These are phyloP conservation scores for Myxozyma mucilagina DNA, from an alignment of 805 yeast species.

Conservation along the genomic window DNA sequence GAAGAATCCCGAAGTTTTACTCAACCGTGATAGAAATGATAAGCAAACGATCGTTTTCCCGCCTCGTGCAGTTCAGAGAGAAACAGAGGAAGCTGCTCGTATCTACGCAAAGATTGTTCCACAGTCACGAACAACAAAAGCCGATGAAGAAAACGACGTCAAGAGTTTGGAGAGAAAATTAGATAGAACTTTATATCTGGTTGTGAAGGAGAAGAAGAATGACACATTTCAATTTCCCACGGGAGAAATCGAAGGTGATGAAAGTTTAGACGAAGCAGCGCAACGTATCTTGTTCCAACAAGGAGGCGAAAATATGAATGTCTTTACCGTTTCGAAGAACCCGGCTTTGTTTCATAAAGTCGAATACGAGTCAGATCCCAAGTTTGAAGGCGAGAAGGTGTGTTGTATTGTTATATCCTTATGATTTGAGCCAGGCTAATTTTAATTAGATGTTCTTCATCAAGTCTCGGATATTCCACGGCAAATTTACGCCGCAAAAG, in stretches of 20 bases:
- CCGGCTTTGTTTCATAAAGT: slow-evolving; percentile 73
- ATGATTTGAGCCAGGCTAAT: background rate
- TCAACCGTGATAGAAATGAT: slow-evolving; percentile 78
- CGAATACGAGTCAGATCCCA: slow-evolving; percentile 27
- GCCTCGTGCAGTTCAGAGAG: slow-evolving; percentile 47
- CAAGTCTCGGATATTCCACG: slow-evolving; percentile 86
- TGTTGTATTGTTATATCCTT: background rate
- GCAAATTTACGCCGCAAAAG: slow-evolving; percentile 57
- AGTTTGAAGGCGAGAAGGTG: slow-evolving; percentile 19
- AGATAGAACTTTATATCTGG: slow-evolving; percentile 74
- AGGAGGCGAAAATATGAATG: slow-evolving; percentile 77
- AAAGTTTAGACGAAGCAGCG: slow-evolving; percentile 69
- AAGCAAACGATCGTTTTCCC: slow-evolving; percentile 82
- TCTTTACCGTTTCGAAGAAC: slow-evolving; percentile 87
- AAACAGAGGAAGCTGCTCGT: slow-evolving; percentile 43
- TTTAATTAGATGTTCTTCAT: slow-evolving; percentile 64
- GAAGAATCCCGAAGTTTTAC: slow-evolving; percentile 17
- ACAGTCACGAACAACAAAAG: slow-evolving; percentile 71
- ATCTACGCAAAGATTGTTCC: slow-evolving; percentile 67
- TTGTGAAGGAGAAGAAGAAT: slow-evolving; percentile 53
- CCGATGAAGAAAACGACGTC: slow-evolving; percentile 64
- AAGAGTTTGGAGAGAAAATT: slow-evolving; percentile 76
- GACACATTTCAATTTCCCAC: slow-evolving; percentile 58
- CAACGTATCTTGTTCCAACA: slow-evolving; percentile 66
- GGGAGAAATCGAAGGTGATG: slow-evolving; percentile 51